Base-by-base conservation (phyloP, 208 protist genomes). In the Porcisia deanei region DNA sequence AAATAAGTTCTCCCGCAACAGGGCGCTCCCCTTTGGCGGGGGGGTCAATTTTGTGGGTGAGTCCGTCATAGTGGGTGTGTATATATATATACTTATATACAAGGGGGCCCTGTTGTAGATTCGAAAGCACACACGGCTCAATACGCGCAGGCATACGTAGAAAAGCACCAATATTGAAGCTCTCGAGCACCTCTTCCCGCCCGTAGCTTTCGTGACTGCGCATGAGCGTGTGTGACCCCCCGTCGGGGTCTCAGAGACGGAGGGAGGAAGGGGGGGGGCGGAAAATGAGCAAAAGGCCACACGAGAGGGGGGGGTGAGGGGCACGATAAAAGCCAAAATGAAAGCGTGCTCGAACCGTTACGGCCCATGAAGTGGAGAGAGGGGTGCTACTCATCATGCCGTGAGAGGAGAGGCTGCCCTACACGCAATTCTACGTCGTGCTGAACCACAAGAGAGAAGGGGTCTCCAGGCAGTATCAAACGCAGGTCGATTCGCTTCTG, bases 1-100 rank as follows among this genome's bases (percentile, higher is more conserved):
- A 61, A 92, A 96, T 9, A 96, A 76, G 69, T 96, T 96, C 30
- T 93, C 89, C 20, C 92, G 82, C 64, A 96, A 70, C 12, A 96
- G 77, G 30, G 86, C 83, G 66, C 88, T 93, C 8, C 92, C 92
- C 58, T 87, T 88, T 3, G 92, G 89, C n/a, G 85, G 88, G 2
- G 84, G 86, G 39, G 88, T 75, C 43, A 65, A 60, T 52, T 82
- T 90, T 39, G 73, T 47, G 3, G 73, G 45, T 0, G 78, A 58
- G 9, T 83, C 81, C 20, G 71, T 39, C 77, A 83, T 84, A 3
- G 43, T 43, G 43, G 34, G 18, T 30, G 41, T 71, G 25, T 20
- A 22, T 71, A 37, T 25, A 22, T 8, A 22, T 43, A 30, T 30
- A 30, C 30, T 16, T 8, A 22, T 43, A 30, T 30, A 30, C 30